These are phyloP conservation scores for Rutstroemia sp. DNA, from an alignment of 2,329 filamentous ascomycete species.

Conservation along the genomic window DNA sequence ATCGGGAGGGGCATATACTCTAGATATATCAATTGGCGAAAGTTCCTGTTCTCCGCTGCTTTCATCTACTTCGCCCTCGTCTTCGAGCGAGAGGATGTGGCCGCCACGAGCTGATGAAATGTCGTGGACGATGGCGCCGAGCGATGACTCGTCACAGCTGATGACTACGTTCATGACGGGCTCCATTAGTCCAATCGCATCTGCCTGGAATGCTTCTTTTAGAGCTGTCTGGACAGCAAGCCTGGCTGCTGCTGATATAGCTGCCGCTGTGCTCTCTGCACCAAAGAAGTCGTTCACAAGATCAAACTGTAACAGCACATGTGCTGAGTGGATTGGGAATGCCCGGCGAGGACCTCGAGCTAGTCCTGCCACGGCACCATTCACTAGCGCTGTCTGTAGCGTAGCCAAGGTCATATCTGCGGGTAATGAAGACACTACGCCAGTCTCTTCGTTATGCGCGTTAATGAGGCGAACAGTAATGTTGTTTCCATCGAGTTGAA, in stretches of 20 bases:
- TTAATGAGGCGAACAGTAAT: slow-evolving; percentile 44
- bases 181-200: slow-evolving; percentile 67
- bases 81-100: slow-evolving; percentile 63
- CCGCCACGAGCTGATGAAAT: slow-evolving; percentile 67
- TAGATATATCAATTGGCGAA: slow-evolving; percentile 55
- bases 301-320: slow-evolving; percentile 64
- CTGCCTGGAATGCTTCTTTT: slow-evolving; percentile 47
- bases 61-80: slow-evolving; percentile 20
- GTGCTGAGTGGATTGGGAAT: slow-evolving; percentile 72
- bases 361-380: slow-evolving; percentile 75
- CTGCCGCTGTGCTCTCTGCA: slow-evolving; percentile 58
- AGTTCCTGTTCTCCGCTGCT: slow-evolving; percentile 6
- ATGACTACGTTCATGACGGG: slow-evolving; percentile 91
- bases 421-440: slow-evolving; percentile 38
- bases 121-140: slow-evolving; percentile 78
- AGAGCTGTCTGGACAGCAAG: slow-evolving; percentile 65
- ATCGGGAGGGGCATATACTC: slow-evolving; percentile 82
- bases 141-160: slow-evolving; percentile 71
- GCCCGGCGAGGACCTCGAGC: slow-evolving; percentile 75
- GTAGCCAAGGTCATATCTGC: slow-evolving; percentile 42
- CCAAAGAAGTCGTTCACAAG: slow-evolving; percentile 56
- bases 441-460: slow-evolving; percentile 27
- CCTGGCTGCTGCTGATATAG: slow-evolving; percentile 58
- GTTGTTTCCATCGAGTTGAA: slow-evolving; percentile 64
- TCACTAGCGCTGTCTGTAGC: slow-evolving; percentile 53